phyloP scores from a whole-genome alignment of 768 basidiomycete species.

The Panaeolus papilionaceus region DNA sequence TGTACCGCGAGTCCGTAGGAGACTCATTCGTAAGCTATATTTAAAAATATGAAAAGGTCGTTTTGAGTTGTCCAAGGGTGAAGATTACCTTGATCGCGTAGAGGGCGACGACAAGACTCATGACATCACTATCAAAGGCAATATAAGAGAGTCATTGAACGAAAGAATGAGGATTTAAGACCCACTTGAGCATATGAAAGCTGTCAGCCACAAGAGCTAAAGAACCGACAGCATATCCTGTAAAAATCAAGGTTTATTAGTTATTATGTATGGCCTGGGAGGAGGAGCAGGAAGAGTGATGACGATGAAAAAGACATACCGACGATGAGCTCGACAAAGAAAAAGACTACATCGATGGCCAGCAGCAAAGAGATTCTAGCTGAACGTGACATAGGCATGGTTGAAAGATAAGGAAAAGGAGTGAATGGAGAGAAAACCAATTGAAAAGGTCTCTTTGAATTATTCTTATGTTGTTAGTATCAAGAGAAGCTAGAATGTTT shows the following conservation, averaged over 20 bases:
- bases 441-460: neutral
- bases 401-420: slow-evolving; percentile 17
- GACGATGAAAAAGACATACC: slow-evolving; percentile 48
- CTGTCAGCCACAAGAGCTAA: slow-evolving; percentile 95
- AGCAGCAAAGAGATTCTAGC: slow-evolving; percentile 78
- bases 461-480: neutral
- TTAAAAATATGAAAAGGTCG: slow-evolving; percentile 15
- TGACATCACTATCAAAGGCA: slow-evolving; percentile 76
- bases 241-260: slow-evolving; percentile 15
- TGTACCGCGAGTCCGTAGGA: slow-evolving; percentile 75
- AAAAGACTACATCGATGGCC: slow-evolving; percentile 85
- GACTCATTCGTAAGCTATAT: slow-evolving; percentile 65
- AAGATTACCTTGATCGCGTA: slow-evolving; percentile 65
- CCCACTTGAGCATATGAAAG: slow-evolving; percentile 99
- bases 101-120: slow-evolving; percentile 93
- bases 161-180: slow-evolving; percentile 20
- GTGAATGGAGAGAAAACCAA: slow-evolving; percentile 15
- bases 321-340: slow-evolving; percentile 83
- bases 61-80: neutral
- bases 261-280: neutral
- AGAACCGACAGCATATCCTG: slow-evolving; percentile 95
- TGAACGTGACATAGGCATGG: slow-evolving; percentile 65
- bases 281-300: neutral
- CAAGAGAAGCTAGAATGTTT: neutral
- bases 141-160: slow-evolving; percentile 14